phyloP scores from a whole-genome alignment of 2,329 filamentous ascomycete genomes.

The Ophiostoma ips region DNA sequence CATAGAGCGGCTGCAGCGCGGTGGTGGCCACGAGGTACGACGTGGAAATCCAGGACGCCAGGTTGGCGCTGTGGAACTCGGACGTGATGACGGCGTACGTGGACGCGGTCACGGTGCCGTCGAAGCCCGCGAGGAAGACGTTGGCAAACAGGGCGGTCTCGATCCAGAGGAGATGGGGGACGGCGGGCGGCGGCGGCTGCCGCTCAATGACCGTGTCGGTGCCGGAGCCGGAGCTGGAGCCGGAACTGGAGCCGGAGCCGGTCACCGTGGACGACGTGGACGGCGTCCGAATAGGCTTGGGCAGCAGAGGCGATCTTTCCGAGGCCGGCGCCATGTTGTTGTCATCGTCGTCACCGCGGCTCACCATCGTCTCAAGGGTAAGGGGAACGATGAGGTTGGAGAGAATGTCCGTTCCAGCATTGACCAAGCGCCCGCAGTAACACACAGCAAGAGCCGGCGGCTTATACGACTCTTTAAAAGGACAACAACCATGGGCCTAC shows the following conservation, averaged over 20 bases:
- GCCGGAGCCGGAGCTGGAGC: neutral
- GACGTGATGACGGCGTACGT: slow-evolving; percentile 50
- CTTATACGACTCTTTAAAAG: no score
- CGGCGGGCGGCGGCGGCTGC: neutral
- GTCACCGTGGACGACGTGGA: neutral
- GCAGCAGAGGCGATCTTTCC: neutral
- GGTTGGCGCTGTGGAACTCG: slow-evolving; percentile 31
- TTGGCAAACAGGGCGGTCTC: slow-evolving; percentile 49
- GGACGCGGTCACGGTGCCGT: slow-evolving; percentile 59
- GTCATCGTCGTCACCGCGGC: neutral
- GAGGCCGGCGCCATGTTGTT: neutral
- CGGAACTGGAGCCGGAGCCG: neutral
- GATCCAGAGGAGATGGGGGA: slow-evolving; percentile 39
- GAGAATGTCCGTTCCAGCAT: no score
- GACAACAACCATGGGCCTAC: no score
- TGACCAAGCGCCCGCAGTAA: no score
- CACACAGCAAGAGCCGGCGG: no score
- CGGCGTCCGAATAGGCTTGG: neutral
- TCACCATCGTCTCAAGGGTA: neutral
- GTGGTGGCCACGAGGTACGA: slow-evolving; percentile 61
- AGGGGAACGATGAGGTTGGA: neutral
- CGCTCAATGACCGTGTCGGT: neutral
- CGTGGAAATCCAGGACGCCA: slow-evolving; percentile 42
- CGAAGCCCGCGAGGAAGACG: slow-evolving; percentile 53
- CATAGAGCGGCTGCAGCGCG: slow-evolving; percentile 59